Base-by-base conservation (phyloP, 495 filamentous ascomycete species). In the Rusavskia elegans region DNA sequence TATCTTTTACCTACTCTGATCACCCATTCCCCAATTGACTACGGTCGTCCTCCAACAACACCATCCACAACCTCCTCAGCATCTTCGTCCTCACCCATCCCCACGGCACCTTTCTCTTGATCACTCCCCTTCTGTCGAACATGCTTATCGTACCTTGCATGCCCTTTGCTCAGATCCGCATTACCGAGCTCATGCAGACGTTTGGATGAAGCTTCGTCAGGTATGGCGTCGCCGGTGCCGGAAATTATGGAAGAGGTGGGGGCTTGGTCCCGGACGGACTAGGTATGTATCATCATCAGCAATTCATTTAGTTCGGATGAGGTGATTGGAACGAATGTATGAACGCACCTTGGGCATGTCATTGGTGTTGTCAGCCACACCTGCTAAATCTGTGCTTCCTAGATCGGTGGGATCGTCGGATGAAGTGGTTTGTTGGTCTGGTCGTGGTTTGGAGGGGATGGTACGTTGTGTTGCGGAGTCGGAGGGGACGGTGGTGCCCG, bases 401-500 rank as follows among this genome's bases (percentile, higher is more conserved):
- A 60, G 49, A n/a, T 59, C 48, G 20, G 61, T 60, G 4, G 55
- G 37, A 37, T 62, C 59, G 20, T 45, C 21, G 5, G 53, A 50
- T 5, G 55, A 46, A 13, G 55, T 52, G 10, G 59, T 57, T 1
- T 52, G 38, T 51, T 81, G 76, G 55, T 76, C 69, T 0, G 73
- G 76, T 14, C 73, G 74, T 19, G 78, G 72, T 13, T 76, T 71
- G 13, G 78, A 80, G 23, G 76, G 73, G 53, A 80, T 75, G 19
- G 61, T 71, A 61, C 68, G 67, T 59, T 70, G 68, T 14, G 66
- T 64, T 53, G 72, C 74, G 19, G 76, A 75, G 56, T 78, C 74
- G 48, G 71, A 69, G 55, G 75, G 76, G 29, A 79, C 71, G 2
- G 52, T 62, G 14, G 75, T 81, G 53, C 76, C 77, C 1, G 61